phyloP scores from a whole-genome alignment of 768 basidiomycete species.

The Trametes cingulata region DNA sequence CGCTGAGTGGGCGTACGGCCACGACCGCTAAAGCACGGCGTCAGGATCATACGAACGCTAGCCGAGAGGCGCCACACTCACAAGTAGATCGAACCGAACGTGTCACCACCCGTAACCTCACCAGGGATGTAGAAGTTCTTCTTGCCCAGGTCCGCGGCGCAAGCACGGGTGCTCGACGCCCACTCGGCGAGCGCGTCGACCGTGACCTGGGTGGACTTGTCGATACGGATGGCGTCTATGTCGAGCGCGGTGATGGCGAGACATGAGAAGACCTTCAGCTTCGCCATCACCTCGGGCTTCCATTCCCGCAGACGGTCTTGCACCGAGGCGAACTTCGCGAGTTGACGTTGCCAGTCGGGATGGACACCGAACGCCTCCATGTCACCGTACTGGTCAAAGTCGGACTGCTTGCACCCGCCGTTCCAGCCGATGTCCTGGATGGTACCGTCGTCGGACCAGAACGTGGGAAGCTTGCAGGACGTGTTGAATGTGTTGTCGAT shows the following conservation, averaged over 20 bases:
- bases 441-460: constrained; percentile 79
- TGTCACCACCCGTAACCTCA: constrained; percentile 93
- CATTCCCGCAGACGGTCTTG: constrained; percentile 96
- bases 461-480: constrained; percentile 73
- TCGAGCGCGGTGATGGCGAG: constrained; percentile 87
- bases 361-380: constrained; percentile 98
- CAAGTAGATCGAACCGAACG: constrained; percentile 86
- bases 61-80: constrained; percentile 37
- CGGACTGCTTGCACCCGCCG: constrained; percentile 75
- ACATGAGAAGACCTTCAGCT: constrained; percentile 79
- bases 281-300: constrained; percentile 76
- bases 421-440: constrained; percentile 54
- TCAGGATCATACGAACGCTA: background rate
- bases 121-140: constrained; percentile 89
- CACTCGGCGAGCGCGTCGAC: constrained; percentile 78
- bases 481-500: constrained; percentile 69
- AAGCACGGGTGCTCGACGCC: constrained; percentile 71
- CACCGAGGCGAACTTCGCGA: constrained; percentile 94
- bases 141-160: constrained; percentile 73
- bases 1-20: constrained; percentile 77
- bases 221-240: constrained; percentile 92
- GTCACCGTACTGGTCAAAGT: constrained; percentile 95
- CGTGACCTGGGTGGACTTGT: constrained; percentile 91
- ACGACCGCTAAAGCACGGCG: constrained; percentile 63
- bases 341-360: constrained; percentile 90